Evolutionary conservation across 805 yeast genomes (phyloP).

Genomic region (Naumovozyma baii): DNA sequence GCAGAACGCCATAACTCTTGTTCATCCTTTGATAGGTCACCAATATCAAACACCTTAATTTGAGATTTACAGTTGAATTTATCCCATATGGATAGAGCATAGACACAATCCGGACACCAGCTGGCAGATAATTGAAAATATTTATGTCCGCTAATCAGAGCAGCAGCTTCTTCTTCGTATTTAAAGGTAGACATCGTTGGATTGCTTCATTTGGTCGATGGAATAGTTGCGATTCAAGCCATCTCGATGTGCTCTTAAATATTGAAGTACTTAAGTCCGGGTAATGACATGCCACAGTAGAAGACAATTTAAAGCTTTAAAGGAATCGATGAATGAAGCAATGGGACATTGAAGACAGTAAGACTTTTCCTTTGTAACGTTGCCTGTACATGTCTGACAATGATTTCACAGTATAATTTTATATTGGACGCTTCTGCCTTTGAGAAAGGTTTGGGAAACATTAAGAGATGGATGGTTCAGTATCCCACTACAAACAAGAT

Average conservation of each 20-base stretch:
- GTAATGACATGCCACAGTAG: too few species aligned
- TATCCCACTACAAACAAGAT: conserved; percentile 8
- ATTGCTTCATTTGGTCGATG: too few species aligned
- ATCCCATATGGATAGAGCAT: conserved; percentile 47
- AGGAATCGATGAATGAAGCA: too few species aligned
- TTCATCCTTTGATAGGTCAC: conserved; percentile 16
- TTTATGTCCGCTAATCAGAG: conserved; percentile 37
- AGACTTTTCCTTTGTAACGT: too few species aligned
- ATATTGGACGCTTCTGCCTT: conserved; percentile 61
- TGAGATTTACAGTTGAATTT: conserved; percentile 42
- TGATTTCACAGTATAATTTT: conserved; percentile 27
- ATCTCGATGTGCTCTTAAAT: too few species aligned
- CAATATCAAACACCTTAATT: conserved; percentile 44
- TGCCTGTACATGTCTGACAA: not conserved
- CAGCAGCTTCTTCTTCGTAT: conserved; percentile 32
- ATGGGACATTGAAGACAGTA: too few species aligned
- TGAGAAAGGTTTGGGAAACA: conserved; percentile 57
- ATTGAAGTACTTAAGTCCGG: too few species aligned
- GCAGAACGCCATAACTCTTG: conserved; percentile 28
- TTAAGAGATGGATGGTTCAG: conserved; percentile 48
- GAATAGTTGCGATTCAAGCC: too few species aligned
- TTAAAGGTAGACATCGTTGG: not conserved
- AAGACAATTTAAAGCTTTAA: too few species aligned
- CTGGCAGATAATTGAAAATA: conserved; percentile 55
- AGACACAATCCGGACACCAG: conserved; percentile 76